Evolutionary conservation across 2,329 filamentous ascomycete species (phyloP).

Genomic region (Pleurostoma richardsiae): DNA sequence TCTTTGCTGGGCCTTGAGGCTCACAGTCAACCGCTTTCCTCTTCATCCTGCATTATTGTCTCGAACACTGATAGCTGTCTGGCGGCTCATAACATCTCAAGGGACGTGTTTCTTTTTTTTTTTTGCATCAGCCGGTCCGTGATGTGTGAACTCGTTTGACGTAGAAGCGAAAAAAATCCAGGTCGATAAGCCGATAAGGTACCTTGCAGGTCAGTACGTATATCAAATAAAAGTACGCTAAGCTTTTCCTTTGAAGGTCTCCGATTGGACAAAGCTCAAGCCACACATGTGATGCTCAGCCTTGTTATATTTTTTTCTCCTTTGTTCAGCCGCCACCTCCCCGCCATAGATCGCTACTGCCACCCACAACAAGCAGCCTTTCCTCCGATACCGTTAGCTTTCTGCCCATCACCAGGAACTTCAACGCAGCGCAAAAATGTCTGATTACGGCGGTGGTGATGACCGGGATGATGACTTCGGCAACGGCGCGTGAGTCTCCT

Average conservation of each 20-base stretch:
- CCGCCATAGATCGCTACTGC: background rate
- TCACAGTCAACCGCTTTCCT: slow-evolving; percentile 3
- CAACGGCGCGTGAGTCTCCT: slow-evolving; percentile 39
- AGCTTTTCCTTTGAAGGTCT: background rate
- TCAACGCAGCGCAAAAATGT: slow-evolving; percentile 46
- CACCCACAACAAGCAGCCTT: background rate
- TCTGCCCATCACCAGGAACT: background rate
- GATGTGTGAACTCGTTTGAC: too few species aligned
- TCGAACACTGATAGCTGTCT: too few species aligned
- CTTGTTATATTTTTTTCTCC: background rate
- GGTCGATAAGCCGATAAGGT: too few species aligned
- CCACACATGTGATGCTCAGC: background rate
- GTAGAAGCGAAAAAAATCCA: too few species aligned
- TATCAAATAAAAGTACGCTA: too few species aligned
- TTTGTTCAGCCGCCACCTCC: background rate
- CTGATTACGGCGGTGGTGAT: slow-evolving; percentile 59
- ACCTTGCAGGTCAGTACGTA: too few species aligned
- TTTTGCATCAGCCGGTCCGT: too few species aligned
- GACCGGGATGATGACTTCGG: slow-evolving; percentile 47
- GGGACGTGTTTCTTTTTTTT: too few species aligned
- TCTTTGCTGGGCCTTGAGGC: background rate
- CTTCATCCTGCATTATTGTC: slow-evolving; percentile 5
- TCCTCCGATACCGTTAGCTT: background rate
- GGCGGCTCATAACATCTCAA: too few species aligned
- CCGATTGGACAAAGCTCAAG: background rate